Evolutionary conservation across 176 grass and related monocot genomes (phyloP).

Genomic region (Ananas comosus): DNA sequence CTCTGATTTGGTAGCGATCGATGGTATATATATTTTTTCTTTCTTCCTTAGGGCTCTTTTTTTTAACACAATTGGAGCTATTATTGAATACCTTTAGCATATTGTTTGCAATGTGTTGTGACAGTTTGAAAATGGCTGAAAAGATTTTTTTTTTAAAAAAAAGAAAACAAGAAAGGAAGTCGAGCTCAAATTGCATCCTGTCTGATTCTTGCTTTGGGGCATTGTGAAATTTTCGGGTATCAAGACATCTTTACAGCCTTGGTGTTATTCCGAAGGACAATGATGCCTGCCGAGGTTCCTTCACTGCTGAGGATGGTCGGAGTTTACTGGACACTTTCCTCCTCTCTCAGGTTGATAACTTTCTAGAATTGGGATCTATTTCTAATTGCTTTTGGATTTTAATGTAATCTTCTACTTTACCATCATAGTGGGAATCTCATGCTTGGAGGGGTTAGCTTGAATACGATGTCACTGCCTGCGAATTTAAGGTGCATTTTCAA

Average conservation of each 20-base stretch:
- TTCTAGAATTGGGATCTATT: conserved; percentile 1
- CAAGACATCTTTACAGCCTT: conserved; percentile 38
- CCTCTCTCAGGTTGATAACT: conserved; percentile 43
- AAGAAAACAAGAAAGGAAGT: neutral
- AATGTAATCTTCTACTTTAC: conserved; percentile 16
- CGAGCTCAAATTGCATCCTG: neutral
- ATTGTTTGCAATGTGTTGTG: neutral
- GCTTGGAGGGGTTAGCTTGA: conserved; percentile 31
- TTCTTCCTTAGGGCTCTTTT: too few relatives aligned
- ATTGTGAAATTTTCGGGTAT: conserved; percentile 24
- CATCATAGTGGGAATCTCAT: conserved; percentile 46
- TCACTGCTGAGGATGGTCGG: conserved; percentile 13
- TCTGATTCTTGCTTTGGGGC: neutral
- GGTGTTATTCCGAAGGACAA: conserved; percentile 18
- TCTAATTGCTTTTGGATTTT: neutral
- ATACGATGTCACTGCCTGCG: conserved; percentile 54
- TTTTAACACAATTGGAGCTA: too few relatives aligned
- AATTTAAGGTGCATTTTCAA: conserved; percentile 39
- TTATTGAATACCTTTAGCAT: too few relatives aligned
- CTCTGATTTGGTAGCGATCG: too few relatives aligned
- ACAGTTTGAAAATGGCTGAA: neutral
- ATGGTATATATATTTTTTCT: too few relatives aligned
- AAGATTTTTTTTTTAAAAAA: neutral
- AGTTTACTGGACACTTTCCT: conserved; percentile 44
- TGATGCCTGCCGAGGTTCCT: conserved; percentile 6